Conservation (phyloP, 1,139 yeast genomes). For the Blastobotrys indianensis region DNA sequence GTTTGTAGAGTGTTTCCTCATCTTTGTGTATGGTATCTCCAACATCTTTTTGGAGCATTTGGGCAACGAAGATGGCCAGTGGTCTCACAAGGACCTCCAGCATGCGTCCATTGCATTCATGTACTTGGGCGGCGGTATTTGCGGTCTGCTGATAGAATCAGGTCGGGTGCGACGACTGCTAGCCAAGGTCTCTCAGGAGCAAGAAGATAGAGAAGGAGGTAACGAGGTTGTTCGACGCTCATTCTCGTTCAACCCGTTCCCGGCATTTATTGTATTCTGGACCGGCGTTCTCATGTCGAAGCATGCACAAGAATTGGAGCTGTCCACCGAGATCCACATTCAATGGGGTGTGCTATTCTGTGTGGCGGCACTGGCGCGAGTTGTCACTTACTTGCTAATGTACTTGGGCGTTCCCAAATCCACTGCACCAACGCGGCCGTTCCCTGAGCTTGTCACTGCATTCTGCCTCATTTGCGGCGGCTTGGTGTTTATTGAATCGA, state of each 20-base stretch:
- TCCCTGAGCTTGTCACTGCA: constrained; percentile 74
- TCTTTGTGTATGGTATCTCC: constrained; percentile 81
- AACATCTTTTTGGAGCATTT: constrained; percentile 87
- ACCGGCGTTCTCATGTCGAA: constrained; percentile 96
- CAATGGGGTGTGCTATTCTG: constrained; percentile 90
- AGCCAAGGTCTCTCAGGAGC: constrained; percentile 3
- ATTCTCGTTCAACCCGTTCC: constrained; percentile 67
- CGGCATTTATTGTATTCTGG: constrained; percentile 89
- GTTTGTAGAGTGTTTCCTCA: constrained; percentile 68
- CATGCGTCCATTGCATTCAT: constrained; percentile 94
- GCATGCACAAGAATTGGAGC: constrained; percentile 75
- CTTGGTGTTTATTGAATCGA: constrained; percentile 82
- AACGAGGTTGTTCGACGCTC: constrained; percentile 20
- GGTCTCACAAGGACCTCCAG: constrained; percentile 92
- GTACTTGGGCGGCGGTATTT: constrained; percentile 85
- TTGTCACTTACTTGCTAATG: constrained; percentile 58
- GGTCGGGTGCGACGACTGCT: constrained; percentile 38
- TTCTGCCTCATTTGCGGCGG: constrained; percentile 87
- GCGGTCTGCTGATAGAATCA: constrained; percentile 78
- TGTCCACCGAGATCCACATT: constrained; percentile 72
- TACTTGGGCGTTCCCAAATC: constrained; percentile 45
- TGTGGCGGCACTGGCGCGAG: constrained; percentile 70
- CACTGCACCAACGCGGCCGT: constrained; percentile 57
- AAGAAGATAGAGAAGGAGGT: not conserved
- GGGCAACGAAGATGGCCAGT: constrained; percentile 64